Evolutionary conservation across 1,139 yeast genomes (phyloP), one percentile per base, ranked within the genome.

Genomic region (Saccharomyces uvarum): DNA sequence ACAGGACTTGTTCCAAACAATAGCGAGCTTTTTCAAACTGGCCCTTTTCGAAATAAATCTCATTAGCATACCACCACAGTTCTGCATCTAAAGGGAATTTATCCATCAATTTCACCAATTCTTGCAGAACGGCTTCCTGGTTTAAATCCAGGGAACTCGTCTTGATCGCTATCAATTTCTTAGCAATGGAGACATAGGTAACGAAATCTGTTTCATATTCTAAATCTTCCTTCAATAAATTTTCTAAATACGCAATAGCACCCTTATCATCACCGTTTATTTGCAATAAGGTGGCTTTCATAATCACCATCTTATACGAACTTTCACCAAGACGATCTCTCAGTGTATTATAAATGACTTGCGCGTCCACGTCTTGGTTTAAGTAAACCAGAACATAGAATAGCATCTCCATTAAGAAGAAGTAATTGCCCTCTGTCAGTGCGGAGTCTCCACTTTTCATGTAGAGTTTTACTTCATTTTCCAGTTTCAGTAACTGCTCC

Each of bases 1-100:
- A 63, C 24, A 90, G 69, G 0, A 87, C 79, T 64, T 91, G 96
- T 64, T 88, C 83, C 47, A 80, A 76, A 56, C 88, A 77, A 66
- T 77, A 82, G 7, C 86, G 76, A 0, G 95, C 84, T 63, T 84
- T 82, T 32, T 81, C 84, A 62, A 80, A 84, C 61, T 83, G 82
- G 1, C 90, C 90, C n/a, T 77, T 60, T 8, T 72, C 67, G 41
- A 71, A 70, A 66, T 91, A 91, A 27, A 78, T 76, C 46, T 82
- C 80, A 4, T 83, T 86, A 56, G 89, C 74, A 70, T 88, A 95
- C 50, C 82, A 77, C 96, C 95, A 89, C 0, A 88, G 74, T 60
- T 85, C 82, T 5, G 80, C 73, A 69, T 93, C 98, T 31, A 83
- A 70, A 0, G 97, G 97, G 42, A 68, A 66, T 54, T 65, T 62